Evolutionary conservation across 208 protist genomes (phyloP).

Genomic region (Trypanosoma vivax): DNA sequence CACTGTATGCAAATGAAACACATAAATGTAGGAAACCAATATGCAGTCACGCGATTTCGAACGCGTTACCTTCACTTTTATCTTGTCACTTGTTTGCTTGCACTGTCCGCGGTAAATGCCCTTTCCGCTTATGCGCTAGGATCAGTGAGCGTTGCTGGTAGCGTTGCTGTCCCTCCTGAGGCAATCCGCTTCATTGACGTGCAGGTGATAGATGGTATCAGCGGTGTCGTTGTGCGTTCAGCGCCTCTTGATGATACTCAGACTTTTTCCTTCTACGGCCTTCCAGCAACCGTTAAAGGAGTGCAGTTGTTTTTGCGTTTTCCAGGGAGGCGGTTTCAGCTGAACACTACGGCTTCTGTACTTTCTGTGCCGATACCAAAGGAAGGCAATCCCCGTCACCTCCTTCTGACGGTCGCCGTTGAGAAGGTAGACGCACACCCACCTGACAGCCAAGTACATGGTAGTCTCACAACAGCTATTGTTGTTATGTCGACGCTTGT

Average conservation of each 20-base stretch:
- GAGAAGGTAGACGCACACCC: not conserved
- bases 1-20: too few relatives aligned
- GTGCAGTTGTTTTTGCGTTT: conserved; percentile 44
- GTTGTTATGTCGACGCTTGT: conserved; percentile 23
- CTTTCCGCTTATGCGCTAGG: not conserved
- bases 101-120: not conserved
- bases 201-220: conserved; percentile 46
- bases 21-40: too few relatives aligned
- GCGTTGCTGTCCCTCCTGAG: conserved; percentile 32
- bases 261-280: conserved; percentile 56
- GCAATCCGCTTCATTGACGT: conserved; percentile 49
- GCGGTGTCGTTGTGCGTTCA: conserved; percentile 47
- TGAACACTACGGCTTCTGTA: conserved; percentile 30
- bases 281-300: conserved; percentile 26
- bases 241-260: conserved; percentile 41
- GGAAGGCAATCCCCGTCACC: conserved; percentile 13
- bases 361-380: conserved; percentile 25
- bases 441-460: conserved; percentile 2
- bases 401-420: conserved; percentile 27
- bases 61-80: not conserved
- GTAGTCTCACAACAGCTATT: conserved; percentile 18
- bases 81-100: not conserved
- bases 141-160: conserved; percentile 35
- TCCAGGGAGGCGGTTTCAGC: conserved; percentile 27
- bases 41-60: too few relatives aligned